Conservation (phyloP, 129 eudicot species). For the Artemisia tridentata region DNA sequence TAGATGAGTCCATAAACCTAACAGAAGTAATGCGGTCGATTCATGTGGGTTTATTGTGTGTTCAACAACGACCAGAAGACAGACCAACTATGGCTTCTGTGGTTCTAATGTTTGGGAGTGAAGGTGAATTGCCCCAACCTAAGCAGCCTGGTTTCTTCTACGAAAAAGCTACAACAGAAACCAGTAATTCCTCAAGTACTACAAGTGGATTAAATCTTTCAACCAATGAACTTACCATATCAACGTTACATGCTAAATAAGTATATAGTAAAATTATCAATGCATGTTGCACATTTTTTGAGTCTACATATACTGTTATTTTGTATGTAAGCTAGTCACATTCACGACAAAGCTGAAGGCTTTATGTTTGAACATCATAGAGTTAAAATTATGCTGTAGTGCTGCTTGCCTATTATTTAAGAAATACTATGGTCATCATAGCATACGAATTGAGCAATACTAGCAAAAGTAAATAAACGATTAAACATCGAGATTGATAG, state of each 20-base stretch:
- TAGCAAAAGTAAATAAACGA: too few relatives aligned
- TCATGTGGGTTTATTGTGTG: conserved; percentile 44
- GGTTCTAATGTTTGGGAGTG: conserved; percentile 45
- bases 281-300: conserved; percentile 3
- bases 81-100: conserved; percentile 45
- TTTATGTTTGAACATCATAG: too few relatives aligned
- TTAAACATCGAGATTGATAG: neutral
- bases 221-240: conserved; percentile 38
- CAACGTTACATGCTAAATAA: conserved; percentile 35
- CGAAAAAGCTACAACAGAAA: conserved; percentile 31
- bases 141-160: conserved; percentile 47
- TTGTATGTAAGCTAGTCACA: neutral
- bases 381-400: too few relatives aligned
- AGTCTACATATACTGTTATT: neutral
- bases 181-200: conserved; percentile 34
- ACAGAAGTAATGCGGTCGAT: conserved; percentile 34
- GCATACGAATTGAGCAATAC: too few relatives aligned
- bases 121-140: conserved; percentile 36
- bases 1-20: conserved; percentile 11
- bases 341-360: too few relatives aligned
- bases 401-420: too few relatives aligned
- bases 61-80: conserved; percentile 51
- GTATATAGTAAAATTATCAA: neutral
- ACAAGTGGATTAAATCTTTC: conserved; percentile 22
- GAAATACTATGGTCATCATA: too few relatives aligned